Percentiles rank a stretch among this genome's conserved stretches.
These are phyloP conservation scores for Galium porrigens DNA, from an alignment of 305 asterid genomes.

Conservation along the genomic window DNA sequence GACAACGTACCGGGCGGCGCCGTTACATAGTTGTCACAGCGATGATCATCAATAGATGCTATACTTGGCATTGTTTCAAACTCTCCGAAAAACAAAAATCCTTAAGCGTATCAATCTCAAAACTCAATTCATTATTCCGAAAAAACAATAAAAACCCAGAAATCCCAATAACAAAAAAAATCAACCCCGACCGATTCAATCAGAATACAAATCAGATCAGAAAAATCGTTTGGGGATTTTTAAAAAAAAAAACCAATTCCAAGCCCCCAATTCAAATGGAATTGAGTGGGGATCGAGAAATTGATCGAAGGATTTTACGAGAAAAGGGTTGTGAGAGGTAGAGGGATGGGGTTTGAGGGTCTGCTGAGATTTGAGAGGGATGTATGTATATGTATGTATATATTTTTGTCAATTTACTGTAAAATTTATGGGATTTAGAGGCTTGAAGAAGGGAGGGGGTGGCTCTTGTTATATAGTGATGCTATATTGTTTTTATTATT, in stretches of 20 bases:
- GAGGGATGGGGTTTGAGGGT: neutral
- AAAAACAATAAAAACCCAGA: neutral
- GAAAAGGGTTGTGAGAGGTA: neutral
- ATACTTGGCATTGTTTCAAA: constrained; percentile 20
- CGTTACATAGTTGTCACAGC: constrained; percentile 23
- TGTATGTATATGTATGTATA: too few relatives aligned
- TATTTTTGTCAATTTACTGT: neutral
- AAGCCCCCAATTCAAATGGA: neutral
- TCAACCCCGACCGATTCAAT: neutral
- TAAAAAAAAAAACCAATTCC: neutral
- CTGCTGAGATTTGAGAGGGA: neutral
- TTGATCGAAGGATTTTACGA: neutral
- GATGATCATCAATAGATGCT: constrained; percentile 21
- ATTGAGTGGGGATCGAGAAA: neutral
- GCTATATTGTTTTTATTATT: neutral
- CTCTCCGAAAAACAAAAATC: neutral
- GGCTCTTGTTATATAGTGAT: neutral
- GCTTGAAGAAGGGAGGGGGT: neutral
- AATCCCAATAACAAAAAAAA: neutral
- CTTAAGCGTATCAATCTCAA: neutral
- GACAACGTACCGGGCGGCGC: constrained; percentile 29
- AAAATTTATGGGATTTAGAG: neutral
- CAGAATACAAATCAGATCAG: neutral
- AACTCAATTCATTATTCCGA: constrained; percentile 1
- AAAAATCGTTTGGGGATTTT: neutral